Evolutionary conservation across 352 stramenopile species (phyloP), one percentile per base, ranked within the genome.

Genomic region (Lagenidium sp.): DNA sequence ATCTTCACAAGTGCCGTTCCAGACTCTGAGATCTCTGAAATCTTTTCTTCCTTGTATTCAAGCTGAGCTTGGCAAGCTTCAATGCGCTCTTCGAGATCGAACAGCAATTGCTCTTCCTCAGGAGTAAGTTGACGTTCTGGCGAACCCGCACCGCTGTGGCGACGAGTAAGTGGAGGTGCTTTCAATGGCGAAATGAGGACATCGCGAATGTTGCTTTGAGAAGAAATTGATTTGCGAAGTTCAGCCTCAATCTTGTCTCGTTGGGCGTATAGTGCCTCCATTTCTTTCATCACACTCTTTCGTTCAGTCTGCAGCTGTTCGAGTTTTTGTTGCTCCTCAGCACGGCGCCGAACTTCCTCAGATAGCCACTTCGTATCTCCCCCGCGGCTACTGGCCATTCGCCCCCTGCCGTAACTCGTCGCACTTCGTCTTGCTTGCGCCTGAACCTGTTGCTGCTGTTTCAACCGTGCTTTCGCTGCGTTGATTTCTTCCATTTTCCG

Each of bases 21-120:
- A 21, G 37, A 55, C 34, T 86, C 77, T 3, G 71, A 55, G 25
- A 91, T 88, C 32, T 90, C 79, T 1, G 77, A 89, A 15, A 94
- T 90, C 36, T 85, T 85, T 36, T 94, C 82, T 58, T 94, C 78
- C 53, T 94, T 94, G 60, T 92, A 94, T 49, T 94, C 79, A 13
- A 94, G 53, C 40, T 91, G 72, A 1, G 77, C 79, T 55, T 94
- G 82, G 31, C 79, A 91, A 1, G 71, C 78, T 44, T 94, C 82
- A 44, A 94, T 94, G 21, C 76, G 71, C 30, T 94, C 82, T 49
- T 91, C 82, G 36, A 94, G 64, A 39, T 94, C 82, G 31, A 74
- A 84, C 2, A 94, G 55, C 16, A 91, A 37, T 30, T 88, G 74
- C 37, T 91, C 78, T 47, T 94, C 81, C 47, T 85, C 78, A 24